Percentiles rank a stretch among this genome's conserved stretches.
These are phyloP conservation scores for Xylaria palmicola DNA, from an alignment of 495 filamentous ascomycete genomes.

Conservation along the genomic window DNA sequence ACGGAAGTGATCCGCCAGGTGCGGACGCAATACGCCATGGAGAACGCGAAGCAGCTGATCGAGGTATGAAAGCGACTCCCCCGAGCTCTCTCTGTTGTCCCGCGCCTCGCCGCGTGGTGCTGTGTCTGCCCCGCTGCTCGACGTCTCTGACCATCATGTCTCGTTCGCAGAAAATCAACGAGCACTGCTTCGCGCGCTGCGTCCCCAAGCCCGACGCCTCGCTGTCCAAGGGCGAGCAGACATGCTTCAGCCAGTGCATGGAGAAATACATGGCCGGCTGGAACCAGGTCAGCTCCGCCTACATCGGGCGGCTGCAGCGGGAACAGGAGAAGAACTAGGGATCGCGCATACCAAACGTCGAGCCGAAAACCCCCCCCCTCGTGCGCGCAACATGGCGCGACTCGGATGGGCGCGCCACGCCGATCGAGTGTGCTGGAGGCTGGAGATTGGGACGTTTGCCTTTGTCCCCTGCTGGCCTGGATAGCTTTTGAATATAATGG, in stretches of 20 bases:
- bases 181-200: conserved; percentile 94
- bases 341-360: neutral
- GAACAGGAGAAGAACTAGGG: conserved; percentile 38
- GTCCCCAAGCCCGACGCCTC: conserved; percentile 79
- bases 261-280: conserved; percentile 96
- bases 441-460: neutral
- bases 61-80: conserved; percentile 52
- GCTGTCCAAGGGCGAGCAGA: conserved; percentile 68
- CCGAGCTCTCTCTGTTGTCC: neutral
- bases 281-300: conserved; percentile 79
- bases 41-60: conserved; percentile 73
- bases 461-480: neutral
- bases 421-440: neutral
- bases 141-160: too few species aligned
- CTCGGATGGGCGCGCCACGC: neutral
- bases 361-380: neutral
- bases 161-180: conserved; percentile 80
- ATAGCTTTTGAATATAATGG: neutral
- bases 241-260: conserved; percentile 86
- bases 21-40: conserved; percentile 68
- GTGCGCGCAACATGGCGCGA: neutral
- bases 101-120: neutral
- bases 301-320: conserved; percentile 69
- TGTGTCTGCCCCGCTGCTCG: too few species aligned
- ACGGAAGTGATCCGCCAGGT: conserved; percentile 69